Base-by-base conservation (phyloP, 352 stramenopile species). In the Phytophthora quininea region DNA sequence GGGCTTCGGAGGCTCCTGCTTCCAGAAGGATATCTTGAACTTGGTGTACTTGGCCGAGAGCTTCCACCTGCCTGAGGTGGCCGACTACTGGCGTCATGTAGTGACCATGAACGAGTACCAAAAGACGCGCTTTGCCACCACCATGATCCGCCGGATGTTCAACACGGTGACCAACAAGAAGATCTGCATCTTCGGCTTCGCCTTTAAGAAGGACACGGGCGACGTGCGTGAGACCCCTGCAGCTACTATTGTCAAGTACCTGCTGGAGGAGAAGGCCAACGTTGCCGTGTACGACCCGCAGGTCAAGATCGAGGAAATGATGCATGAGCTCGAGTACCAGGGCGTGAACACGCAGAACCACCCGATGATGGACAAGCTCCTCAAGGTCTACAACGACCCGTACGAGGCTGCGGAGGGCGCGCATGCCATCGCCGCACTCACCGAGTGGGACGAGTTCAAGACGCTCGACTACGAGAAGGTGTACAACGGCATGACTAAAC, bases 101-200 rank as follows among this genome's bases (percentile, higher is more conserved):
- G 97, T 99, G 55, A 82, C 88, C 27, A 99, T 99, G 95, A 99
- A 99, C 88, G 97, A 99, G 61, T 99, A 98, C 82, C 98, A 99
- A 81, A 99, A 99, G 91, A 92, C 92, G 31, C 92, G 98, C n/a
- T 99, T 99, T 74, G 97, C 95, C 5, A 92, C 97, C 63, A 98
- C 96, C 49, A 99, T 99, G 78, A 96, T 99, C 49, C 77, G 84
- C 11, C 84, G 84, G 43, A 99, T 99, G 97, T 99, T 99, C 78
- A 99, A 99, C 89, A 99, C 97, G 33, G 96, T 99, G 32, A 99
- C 97, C 30, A 98, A 98, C 70, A 99, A 99, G 82, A 99, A 99
- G 78, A 99, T 99, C 76, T 98, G 96, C 54, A 84, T 99, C 62
- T 90, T 99, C 14, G 98, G 98, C 64, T 99, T 99, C 79, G 98